Base-by-base conservation (phyloP, 495 filamentous ascomycete genomes). In the Daldinia caldariorum region DNA sequence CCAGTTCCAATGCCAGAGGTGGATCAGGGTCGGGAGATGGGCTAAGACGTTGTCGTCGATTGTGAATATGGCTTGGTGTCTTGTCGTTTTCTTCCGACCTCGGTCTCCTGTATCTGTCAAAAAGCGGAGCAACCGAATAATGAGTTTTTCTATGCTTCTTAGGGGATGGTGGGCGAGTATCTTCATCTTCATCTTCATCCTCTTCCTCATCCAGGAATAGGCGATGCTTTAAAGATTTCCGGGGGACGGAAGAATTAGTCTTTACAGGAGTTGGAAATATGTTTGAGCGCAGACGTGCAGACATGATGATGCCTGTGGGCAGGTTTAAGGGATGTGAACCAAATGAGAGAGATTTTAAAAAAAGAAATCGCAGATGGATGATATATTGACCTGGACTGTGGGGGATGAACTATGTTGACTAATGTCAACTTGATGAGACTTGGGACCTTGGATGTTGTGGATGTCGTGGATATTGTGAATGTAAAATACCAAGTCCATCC, bases 21-120 rank as follows among this genome's bases (percentile, higher is more conserved):
- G 69, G 38, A 0, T 74, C 66, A 5, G 69, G 57, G 35, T 55
- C 58, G 14, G 66, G 66, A 57, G 72, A 70, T 20, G 63, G 50
- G 20, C 66, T 72, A 3, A 20, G 55, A 20, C 22, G 63, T 6
- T 57, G 66, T 1, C 58, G 66, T 34, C 47, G 63, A 37, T 12
- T 39, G 14, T 43, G 41, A 14, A 54, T 9, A 18, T 37, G 66
- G 31, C 54, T 38, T 29, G 29, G 14, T 18, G 38, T 26, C 12
- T 37, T 39, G 31, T 66, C 55, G 7, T 69, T 60, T 29, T 64
- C 37, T 22, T 59, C 58, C 4, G 1, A 49, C 4, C 32, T 55
- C n/a, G 9, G 16, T 32, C 18, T 54, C 47, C 70, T 74, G 37
- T 64, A 66, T 34, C 63, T 72, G 8, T 72, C 61, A 13, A 76